These are phyloP conservation scores for Trichoderma sp. DNA, from an alignment of 2,329 filamentous ascomycete species.

Conservation along the genomic window DNA sequence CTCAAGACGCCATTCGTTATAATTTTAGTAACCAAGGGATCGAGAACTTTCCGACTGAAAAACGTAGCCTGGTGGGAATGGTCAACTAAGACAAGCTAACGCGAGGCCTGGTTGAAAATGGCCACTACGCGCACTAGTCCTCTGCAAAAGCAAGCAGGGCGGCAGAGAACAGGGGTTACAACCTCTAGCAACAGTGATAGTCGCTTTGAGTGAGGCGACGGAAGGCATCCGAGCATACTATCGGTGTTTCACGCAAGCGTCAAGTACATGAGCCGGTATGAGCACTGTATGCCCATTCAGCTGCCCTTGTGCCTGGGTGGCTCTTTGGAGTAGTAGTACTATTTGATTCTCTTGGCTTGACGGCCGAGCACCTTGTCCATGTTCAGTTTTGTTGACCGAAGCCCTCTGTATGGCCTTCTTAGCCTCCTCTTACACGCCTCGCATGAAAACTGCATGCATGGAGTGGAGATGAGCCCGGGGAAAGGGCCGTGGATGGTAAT, in stretches of 20 bases:
- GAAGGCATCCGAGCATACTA: not conserved
- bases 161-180: conserved; percentile 13
- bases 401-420: not conserved
- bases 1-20: not conserved
- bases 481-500: conserved; percentile 6
- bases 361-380: not conserved
- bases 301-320: not conserved
- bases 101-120: not conserved
- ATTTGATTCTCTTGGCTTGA: conserved; percentile 8
- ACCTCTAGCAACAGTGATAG: not conserved
- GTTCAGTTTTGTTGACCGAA: not conserved
- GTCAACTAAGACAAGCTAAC: conserved; percentile 8
- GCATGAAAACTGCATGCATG: conserved; percentile 19
- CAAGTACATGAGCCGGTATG: not conserved
- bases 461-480: conserved; percentile 19
- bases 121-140: conserved; percentile 4
- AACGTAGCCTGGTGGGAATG: not conserved
- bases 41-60: not conserved
- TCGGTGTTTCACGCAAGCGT: conserved; percentile 7
- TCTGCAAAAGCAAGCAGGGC: conserved; percentile 1
- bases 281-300: not conserved
- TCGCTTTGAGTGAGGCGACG: not conserved
- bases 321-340: not conserved
- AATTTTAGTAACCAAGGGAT: not conserved
- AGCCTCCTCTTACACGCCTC: conserved; percentile 7